These are phyloP conservation scores for Ophiorrhiza pumila DNA, from an alignment of 257 asterid species.

Conservation along the genomic window DNA sequence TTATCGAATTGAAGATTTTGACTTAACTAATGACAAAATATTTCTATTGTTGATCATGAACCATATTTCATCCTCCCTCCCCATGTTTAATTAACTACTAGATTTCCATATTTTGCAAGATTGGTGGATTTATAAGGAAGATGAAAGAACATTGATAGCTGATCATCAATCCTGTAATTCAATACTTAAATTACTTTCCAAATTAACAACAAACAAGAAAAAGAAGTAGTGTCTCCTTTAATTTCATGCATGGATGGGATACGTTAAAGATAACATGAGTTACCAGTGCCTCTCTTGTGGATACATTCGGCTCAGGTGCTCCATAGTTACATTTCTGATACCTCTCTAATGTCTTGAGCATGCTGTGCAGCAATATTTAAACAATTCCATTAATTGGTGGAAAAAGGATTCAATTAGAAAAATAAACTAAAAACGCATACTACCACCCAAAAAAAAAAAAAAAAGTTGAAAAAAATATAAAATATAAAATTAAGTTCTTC, in stretches of 20 bases:
- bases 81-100: too few species aligned
- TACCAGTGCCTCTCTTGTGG: slow-evolving; percentile 97
- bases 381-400: slow-evolving; percentile 14
- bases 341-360: slow-evolving; percentile 95
- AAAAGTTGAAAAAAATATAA: too few species aligned
- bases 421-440: neutral
- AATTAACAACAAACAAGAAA: neutral
- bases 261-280: neutral
- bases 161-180: neutral
- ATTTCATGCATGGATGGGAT: neutral
- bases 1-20: neutral
- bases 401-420: neutral
- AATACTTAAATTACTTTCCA: neutral
- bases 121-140: neutral
- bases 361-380: slow-evolving; percentile 48
- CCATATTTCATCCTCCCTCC: too few species aligned
- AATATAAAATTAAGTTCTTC: neutral
- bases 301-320: slow-evolving; percentile 84
- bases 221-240: neutral
- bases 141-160: neutral
- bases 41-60: too few species aligned
- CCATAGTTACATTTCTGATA: slow-evolving; percentile 98
- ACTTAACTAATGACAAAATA: neutral
- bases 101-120: too few species aligned
- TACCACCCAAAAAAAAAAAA: too few species aligned